Evolutionary conservation across 2,329 filamentous ascomycete genomes (phyloP).

Genomic region (Epichloe uncinata): DNA sequence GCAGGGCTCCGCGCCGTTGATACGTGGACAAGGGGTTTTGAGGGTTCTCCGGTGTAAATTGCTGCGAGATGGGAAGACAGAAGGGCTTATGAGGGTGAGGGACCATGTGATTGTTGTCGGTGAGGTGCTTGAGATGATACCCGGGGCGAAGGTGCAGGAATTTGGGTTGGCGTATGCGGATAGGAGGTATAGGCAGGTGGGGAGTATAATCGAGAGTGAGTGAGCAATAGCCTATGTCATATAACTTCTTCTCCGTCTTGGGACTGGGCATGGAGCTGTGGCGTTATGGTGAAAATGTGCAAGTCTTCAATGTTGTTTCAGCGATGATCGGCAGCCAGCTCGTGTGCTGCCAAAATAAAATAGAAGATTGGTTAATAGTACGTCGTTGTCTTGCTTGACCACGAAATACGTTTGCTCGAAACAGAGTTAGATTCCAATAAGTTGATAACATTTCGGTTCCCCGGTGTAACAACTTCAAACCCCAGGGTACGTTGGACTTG

Average conservation of each 20-base stretch:
- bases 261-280: too few relatives aligned
- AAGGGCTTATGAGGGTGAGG: conserved; percentile 32
- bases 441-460: too few relatives aligned
- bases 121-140: conserved; percentile 33
- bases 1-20: conserved; percentile 23
- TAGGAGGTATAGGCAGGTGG: conserved; percentile 32
- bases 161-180: conserved; percentile 38
- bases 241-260: background rate
- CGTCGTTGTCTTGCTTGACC: too few relatives aligned
- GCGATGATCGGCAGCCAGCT: too few relatives aligned
- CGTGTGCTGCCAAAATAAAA: too few relatives aligned
- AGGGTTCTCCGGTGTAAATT: conserved; percentile 32
- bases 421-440: too few relatives aligned
- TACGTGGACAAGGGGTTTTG: conserved; percentile 38
- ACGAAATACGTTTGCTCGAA: too few relatives aligned
- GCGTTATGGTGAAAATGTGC: too few relatives aligned
- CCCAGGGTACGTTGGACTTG: too few relatives aligned
- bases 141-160: conserved; percentile 17
- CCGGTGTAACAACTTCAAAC: too few relatives aligned
- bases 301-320: too few relatives aligned
- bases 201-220: conserved; percentile 17
- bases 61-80: conserved; percentile 23
- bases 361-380: too few relatives aligned
- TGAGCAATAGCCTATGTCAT: background rate
- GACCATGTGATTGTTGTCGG: conserved; percentile 41